phyloP scores from a whole-genome alignment of 169 alveolate genomes.

The Eimeria brunetti region DNA sequence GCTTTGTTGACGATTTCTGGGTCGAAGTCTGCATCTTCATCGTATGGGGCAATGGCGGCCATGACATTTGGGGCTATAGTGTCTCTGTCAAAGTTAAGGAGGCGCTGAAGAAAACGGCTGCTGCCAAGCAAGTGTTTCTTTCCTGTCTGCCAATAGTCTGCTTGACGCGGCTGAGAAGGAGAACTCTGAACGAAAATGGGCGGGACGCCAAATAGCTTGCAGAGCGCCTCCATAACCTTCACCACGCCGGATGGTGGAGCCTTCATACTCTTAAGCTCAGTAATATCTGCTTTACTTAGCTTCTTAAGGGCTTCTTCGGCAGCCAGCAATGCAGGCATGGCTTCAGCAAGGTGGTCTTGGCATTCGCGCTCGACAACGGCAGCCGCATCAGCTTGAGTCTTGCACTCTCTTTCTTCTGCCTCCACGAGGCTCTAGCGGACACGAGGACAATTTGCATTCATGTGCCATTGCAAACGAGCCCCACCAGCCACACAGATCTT shows the following conservation, averaged over 20 bases:
- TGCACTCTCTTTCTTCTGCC: slow-evolving; percentile 93
- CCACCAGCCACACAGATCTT: not conserved
- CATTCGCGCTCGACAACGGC: slow-evolving; percentile 92
- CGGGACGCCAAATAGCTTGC: slow-evolving; percentile 89
- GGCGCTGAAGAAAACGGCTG: slow-evolving; percentile 90
- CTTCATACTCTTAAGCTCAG: slow-evolving; percentile 94
- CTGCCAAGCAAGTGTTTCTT: slow-evolving; percentile 90
- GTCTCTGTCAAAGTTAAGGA: slow-evolving; percentile 94
- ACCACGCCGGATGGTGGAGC: slow-evolving; percentile 92
- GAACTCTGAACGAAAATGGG: slow-evolving; percentile 88
- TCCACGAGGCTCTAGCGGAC: slow-evolving; percentile 91
- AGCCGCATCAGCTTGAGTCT: slow-evolving; percentile 91
- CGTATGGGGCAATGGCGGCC: slow-evolving; percentile 95
- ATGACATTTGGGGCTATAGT: slow-evolving; percentile 96
- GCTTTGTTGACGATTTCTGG: slow-evolving; percentile 93
- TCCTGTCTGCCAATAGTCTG: slow-evolving; percentile 92
- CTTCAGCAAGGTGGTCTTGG: slow-evolving; percentile 95
- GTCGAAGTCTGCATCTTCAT: slow-evolving; percentile 89
- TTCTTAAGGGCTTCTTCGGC: slow-evolving; percentile 95
- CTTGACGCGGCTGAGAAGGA: slow-evolving; percentile 87
- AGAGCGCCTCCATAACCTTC: slow-evolving; percentile 89
- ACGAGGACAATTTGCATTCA: not conserved
- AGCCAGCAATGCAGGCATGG: slow-evolving; percentile 93
- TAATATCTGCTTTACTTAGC: slow-evolving; percentile 94
- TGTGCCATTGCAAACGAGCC: not conserved